Base-by-base conservation (phyloP, 345 rosid genomes). In the Eucalyptus pauciflora region DNA sequence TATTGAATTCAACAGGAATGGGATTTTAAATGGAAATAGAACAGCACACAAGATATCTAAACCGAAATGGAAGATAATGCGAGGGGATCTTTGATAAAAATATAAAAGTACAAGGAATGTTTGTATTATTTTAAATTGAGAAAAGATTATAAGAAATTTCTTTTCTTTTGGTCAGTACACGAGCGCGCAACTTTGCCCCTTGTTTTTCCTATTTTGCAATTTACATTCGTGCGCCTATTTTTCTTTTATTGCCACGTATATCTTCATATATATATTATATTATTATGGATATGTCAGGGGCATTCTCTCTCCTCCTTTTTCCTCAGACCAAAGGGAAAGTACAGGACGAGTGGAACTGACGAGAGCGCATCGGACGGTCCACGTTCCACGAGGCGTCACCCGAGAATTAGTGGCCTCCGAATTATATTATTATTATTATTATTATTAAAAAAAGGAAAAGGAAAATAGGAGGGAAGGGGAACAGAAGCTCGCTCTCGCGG, bases 401-500 rank as follows among this genome's bases (percentile, higher is more conserved):
- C 41, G 15, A 31, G 43, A 50, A 86, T 5, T 25, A 50, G 25
- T 16, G 87, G 27, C 54, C 58, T 9, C 60, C 60, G 24, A 50
- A 24, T 29, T 56, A 56, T 56, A 56, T 56, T 56, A 22, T 52
- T 18, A 52, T 52, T 18, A 52, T 50, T 50, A 50, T 50, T 50
- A 50, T 50, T 48, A 37, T 49, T 49, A n/a, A 27, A 48, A 24
- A 49, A 49, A 17, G 13, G 13, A 13, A 18, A 37, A 69, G 24
- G 12, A 15, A n/a, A 16, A 16, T 33, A 14, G 76, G 18, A n/a
- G 22, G 50, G 29, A 62, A 29, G 15, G 69, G 16, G 80, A 29
- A 49, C 48, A 48, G 12, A 5, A 56, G 27, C 10, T 25, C 33
- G 20, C 33, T 89, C 79, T 76, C 67, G 98, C 96, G 98, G 94